Percentiles rank a stretch among this genome's conserved stretches.
These are phyloP conservation scores for Musa troglodytarum DNA, from an alignment of 176 grass and related monocot genomes.

Conservation along the genomic window DNA sequence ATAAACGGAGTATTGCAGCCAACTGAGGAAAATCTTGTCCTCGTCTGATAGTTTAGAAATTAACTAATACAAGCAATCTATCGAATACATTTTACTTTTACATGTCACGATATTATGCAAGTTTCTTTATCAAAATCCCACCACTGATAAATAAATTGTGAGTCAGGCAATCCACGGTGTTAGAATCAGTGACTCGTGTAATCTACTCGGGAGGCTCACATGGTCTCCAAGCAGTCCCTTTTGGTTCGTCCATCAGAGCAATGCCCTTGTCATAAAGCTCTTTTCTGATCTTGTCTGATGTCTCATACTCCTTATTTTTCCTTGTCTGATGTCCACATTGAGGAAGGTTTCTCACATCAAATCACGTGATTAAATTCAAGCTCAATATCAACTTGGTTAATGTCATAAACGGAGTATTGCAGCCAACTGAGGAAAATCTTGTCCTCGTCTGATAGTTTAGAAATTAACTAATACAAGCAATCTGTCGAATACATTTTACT, in stretches of 20 bases:
- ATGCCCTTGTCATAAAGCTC: slow-evolving; percentile 51
- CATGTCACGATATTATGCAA: not conserved
- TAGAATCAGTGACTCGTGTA: too few species aligned
- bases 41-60: not conserved
- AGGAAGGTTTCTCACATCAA: not conserved
- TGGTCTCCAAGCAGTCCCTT: too few species aligned
- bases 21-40: not conserved
- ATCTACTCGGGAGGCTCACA: too few species aligned
- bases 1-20: not conserved
- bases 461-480: not conserved
- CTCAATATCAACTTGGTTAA: not conserved
- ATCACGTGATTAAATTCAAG: too few species aligned
- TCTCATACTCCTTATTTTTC: slow-evolving; percentile 37
- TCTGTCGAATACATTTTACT: not conserved
- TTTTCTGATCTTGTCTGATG: slow-evolving; percentile 34
- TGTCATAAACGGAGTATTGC: not conserved
- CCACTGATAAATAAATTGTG: not conserved
- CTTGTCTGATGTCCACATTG: slow-evolving; percentile 17
- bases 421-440: not conserved
- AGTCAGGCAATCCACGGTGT: too few species aligned
- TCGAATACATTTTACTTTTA: not conserved
- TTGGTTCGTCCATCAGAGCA: slow-evolving; percentile 69
- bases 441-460: not conserved
- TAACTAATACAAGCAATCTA: not conserved
- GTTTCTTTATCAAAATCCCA: not conserved